These are phyloP conservation scores for Dissophora globulifera DNA, from an alignment of 192 early-diverging fungal genomes.

Conservation along the genomic window DNA sequence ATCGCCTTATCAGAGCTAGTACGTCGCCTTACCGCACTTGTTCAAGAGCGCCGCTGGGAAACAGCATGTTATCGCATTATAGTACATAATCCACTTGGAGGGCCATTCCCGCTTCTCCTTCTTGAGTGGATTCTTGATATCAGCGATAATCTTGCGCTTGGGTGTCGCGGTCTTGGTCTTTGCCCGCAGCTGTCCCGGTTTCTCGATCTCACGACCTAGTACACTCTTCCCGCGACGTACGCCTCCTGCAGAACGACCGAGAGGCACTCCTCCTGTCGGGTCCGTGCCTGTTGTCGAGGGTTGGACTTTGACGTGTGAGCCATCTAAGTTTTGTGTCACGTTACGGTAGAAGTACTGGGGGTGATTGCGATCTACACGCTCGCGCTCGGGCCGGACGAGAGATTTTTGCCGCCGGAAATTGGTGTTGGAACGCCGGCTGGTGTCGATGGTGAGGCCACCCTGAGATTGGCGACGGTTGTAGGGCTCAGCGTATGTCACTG, in stretches of 20 bases:
- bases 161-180: conserved; percentile 34
- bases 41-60: conserved; percentile 43
- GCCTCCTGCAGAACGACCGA: conserved; percentile 18
- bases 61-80: conserved; percentile 58
- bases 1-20: too few relatives aligned
- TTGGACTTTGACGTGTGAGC: conserved; percentile 38
- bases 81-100: conserved; percentile 58
- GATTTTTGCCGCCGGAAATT: conserved; percentile 67
- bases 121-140: conserved; percentile 56
- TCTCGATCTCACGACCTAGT: conserved; percentile 49
- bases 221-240: conserved; percentile 45
- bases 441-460: conserved; percentile 37
- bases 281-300: conserved; percentile 47
- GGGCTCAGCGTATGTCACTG: conserved; percentile 27
- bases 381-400: conserved; percentile 74
- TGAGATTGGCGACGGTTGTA: conserved; percentile 35
- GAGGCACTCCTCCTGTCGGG: conserved; percentile 16
- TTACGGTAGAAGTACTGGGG: conserved; percentile 62
- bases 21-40: conserved; percentile 55
- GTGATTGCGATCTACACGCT: conserved; percentile 62
- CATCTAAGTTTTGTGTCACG: conserved; percentile 51
- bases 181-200: conserved; percentile 41
- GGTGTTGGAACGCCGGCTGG: conserved; percentile 6
- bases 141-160: conserved; percentile 48
- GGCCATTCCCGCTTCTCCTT: conserved; percentile 51